Conservation (phyloP, 1,284 basidiomycete species). For the Trichosporon sp. region DNA sequence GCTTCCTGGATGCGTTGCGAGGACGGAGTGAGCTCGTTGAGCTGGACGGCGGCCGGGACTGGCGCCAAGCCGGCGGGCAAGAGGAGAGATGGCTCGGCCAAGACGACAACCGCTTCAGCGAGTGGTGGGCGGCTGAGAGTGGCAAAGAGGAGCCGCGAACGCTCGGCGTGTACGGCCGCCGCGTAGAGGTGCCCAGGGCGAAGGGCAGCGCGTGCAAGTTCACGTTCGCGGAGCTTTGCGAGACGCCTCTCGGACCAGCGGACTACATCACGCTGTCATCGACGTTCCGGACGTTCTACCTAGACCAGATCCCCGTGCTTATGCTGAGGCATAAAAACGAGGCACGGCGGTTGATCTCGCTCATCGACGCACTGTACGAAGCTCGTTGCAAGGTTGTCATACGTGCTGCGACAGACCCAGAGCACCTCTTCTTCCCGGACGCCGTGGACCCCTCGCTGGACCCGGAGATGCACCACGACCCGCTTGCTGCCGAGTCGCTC, state of each 20-base stretch:
- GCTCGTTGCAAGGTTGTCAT: constrained; percentile 46
- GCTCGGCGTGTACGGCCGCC: constrained; percentile 54
- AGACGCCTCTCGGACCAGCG: constrained; percentile 61
- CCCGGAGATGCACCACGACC: constrained; percentile 37
- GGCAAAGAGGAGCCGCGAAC: constrained; percentile 17
- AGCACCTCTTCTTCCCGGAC: constrained; percentile 60
- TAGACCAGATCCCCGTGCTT: constrained; percentile 59
- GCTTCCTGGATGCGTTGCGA: constrained; percentile 61
- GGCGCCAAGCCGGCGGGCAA: constrained; percentile 28
- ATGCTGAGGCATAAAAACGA: constrained; percentile 59
- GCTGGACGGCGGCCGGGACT: constrained; percentile 54
- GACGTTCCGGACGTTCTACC: constrained; percentile 56
- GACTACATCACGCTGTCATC: constrained; percentile 64
- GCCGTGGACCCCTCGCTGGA: constrained; percentile 30
- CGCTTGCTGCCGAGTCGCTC: constrained; percentile 58
- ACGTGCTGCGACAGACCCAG: constrained; percentile 53
- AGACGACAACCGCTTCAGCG: constrained; percentile 37
- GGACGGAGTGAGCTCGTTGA: constrained; percentile 58
- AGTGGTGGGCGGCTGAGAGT: constrained; percentile 29
- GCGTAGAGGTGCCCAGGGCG: constrained; percentile 53
- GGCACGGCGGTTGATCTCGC: constrained; percentile 63
- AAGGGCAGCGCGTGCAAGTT: constrained; percentile 53
- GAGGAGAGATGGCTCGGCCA: constrained; percentile 25
- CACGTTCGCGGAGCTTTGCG: constrained; percentile 60
- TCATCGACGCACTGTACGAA: constrained; percentile 62